Conservation (phyloP, 73 alveolate species). For the Symbiodinium pilosum region DNA sequence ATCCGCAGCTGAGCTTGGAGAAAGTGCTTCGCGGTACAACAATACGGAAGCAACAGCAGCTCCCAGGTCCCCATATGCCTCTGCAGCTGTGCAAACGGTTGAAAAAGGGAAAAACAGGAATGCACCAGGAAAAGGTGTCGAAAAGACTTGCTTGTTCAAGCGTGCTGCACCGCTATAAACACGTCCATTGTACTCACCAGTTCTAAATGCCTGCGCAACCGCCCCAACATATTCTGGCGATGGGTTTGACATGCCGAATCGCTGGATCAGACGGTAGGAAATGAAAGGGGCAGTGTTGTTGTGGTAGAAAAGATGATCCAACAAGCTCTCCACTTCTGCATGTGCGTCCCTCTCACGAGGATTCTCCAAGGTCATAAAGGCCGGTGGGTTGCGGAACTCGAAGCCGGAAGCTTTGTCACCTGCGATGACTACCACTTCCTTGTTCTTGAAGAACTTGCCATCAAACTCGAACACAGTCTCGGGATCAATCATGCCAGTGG, state of each 20-base stretch:
- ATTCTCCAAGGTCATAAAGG: constrained; percentile 41
- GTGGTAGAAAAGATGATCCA: constrained; percentile 65
- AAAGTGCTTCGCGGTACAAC: constrained; percentile 68
- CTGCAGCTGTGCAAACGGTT: not conserved
- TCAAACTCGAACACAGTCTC: constrained; percentile 43
- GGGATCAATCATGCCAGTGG: not conserved
- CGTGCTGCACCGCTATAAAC: constrained; percentile 36
- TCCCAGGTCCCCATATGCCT: constrained; percentile 80
- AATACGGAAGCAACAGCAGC: constrained; percentile 71
- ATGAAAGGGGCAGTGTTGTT: constrained; percentile 84
- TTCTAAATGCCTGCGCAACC: constrained; percentile 61
- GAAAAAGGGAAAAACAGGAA: not conserved
- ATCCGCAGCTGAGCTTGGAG: not conserved
- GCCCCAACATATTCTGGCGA: constrained; percentile 40
- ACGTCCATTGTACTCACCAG: constrained; percentile 46
- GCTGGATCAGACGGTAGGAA: constrained; percentile 69
- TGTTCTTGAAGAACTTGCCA: constrained; percentile 75
- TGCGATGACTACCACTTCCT: constrained; percentile 35
- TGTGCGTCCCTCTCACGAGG: constrained; percentile 53
- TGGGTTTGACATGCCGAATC: constrained; percentile 58
- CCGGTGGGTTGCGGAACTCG: constrained; percentile 80
- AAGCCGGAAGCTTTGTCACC: constrained; percentile 7
- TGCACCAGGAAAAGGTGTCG: not conserved
- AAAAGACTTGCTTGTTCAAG: not conserved
- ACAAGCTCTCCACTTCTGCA: constrained; percentile 63